A percentile compares a stretch with the other conserved stretches of the same genome.
These are phyloP conservation scores for Aspergillus ellipticus DNA, from an alignment of 495 filamentous ascomycete genomes.

Conservation along the genomic window DNA sequence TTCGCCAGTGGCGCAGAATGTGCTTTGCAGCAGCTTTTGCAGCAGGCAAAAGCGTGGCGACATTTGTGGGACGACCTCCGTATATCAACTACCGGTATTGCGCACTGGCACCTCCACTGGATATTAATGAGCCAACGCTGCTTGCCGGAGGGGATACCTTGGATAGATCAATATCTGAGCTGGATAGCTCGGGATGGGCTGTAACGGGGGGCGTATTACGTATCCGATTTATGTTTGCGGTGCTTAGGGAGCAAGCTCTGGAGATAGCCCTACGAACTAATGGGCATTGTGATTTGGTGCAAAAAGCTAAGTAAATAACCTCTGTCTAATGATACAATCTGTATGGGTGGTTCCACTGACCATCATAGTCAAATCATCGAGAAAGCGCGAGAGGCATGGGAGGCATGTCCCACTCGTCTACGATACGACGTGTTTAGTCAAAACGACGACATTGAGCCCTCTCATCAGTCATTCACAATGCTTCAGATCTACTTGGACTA, in stretches of 20 bases:
- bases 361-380: conserved; percentile 30
- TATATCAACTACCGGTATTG: conserved; percentile 53
- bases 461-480: conserved; percentile 19
- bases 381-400: conserved; percentile 30
- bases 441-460: conserved; percentile 26
- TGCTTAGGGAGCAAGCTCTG: conserved; percentile 55
- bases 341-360: neutral
- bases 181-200: conserved; percentile 56
- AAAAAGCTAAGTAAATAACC: conserved; percentile 40
- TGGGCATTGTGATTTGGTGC: conserved; percentile 36
- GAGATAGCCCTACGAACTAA: conserved; percentile 53
- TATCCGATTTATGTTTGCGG: conserved; percentile 45
- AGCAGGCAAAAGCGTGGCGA: conserved; percentile 48
- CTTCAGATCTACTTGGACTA: conserved; percentile 49
- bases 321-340: neutral
- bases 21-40: conserved; percentile 53
- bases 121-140: conserved; percentile 51
- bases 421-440: conserved; percentile 33
- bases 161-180: conserved; percentile 33
- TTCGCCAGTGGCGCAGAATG: conserved; percentile 46
- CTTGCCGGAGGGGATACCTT: conserved; percentile 45
- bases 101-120: conserved; percentile 52
- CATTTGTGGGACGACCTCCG: conserved; percentile 56
- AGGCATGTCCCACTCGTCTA: conserved; percentile 29
- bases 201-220: conserved; percentile 40